Evolutionary conservation across 306 rosid genomes (phyloP).

Genomic region (Acacia acuminata): DNA sequence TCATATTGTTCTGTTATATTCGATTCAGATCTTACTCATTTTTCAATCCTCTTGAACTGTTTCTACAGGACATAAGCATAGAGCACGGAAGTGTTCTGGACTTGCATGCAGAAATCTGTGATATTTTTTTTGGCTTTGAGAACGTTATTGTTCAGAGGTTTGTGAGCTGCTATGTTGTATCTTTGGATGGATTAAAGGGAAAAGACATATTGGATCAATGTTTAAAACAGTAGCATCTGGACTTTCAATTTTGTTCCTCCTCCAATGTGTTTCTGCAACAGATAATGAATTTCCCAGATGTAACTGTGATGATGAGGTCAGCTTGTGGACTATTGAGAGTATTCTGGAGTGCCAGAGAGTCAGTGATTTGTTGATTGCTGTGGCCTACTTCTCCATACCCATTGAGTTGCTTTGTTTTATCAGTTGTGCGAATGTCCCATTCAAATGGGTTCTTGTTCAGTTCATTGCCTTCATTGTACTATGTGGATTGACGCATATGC

Average conservation of each 20-base stretch:
- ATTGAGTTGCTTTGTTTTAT: slow-evolving; percentile 82
- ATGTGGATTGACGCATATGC: slow-evolving; percentile 88
- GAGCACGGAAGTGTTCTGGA: slow-evolving; percentile 25
- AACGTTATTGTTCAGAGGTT: neutral
- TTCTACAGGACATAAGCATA: slow-evolving; percentile 49
- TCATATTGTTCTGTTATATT: slow-evolving; percentile 25
- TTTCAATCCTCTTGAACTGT: slow-evolving; percentile 13
- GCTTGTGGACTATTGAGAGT: slow-evolving; percentile 70
- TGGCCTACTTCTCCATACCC: slow-evolving; percentile 91
- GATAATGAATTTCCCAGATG: slow-evolving; percentile 59
- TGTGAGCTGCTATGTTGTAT: slow-evolving; percentile 25
- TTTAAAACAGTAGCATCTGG: slow-evolving; percentile 54
- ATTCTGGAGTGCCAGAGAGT: slow-evolving; percentile 77
- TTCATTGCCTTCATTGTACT: slow-evolving; percentile 86
- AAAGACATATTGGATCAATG: slow-evolving; percentile 58
- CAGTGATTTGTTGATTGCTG: slow-evolving; percentile 82
- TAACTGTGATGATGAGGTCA: slow-evolving; percentile 81
- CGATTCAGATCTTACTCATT: slow-evolving; percentile 29
- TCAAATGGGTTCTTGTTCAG: slow-evolving; percentile 87
- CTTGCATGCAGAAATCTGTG: slow-evolving; percentile 28
- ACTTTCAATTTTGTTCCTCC: slow-evolving; percentile 40
- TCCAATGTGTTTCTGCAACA: slow-evolving; percentile 48
- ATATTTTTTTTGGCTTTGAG: neutral
- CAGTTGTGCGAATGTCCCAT: slow-evolving; percentile 83
- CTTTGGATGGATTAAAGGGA: slow-evolving; percentile 57